Evolutionary conservation across 257 asterid species (phyloP).

Genomic region (Nicotiana knightiana): DNA sequence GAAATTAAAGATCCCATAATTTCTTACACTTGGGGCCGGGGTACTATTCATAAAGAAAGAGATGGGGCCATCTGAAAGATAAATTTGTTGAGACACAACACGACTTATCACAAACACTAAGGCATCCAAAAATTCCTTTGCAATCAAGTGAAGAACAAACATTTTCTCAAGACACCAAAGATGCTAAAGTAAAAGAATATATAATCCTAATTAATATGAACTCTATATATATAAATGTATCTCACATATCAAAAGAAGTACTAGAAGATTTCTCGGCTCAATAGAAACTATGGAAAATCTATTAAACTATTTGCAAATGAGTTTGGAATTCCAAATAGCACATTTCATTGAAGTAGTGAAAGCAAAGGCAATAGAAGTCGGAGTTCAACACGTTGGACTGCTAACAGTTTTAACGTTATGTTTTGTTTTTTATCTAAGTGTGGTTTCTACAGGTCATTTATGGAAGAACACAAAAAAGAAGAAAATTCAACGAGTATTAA

Average conservation of each 20-base stretch:
- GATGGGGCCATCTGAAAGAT: too few species aligned
- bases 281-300: not conserved
- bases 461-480: not conserved
- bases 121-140: not conserved
- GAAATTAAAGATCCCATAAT: too few species aligned
- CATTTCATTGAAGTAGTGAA: not conserved
- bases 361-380: not conserved
- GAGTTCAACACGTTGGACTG: not conserved
- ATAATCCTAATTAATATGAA: not conserved
- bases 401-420: not conserved
- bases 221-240: not conserved
- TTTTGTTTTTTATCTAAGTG: not conserved
- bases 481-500: not conserved
- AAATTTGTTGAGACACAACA: too few species aligned
- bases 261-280: not conserved
- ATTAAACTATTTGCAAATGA: not conserved
- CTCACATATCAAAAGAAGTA: not conserved
- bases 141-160: constrained; percentile 5
- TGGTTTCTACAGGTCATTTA: not conserved
- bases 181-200: not conserved
- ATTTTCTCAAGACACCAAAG: not conserved
- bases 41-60: too few species aligned
- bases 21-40: too few species aligned
- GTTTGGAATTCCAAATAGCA: not conserved
- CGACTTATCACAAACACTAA: not conserved